Conservation (phyloP, 2,329 filamentous ascomycete species). For the Cordyceps tenuipes region DNA sequence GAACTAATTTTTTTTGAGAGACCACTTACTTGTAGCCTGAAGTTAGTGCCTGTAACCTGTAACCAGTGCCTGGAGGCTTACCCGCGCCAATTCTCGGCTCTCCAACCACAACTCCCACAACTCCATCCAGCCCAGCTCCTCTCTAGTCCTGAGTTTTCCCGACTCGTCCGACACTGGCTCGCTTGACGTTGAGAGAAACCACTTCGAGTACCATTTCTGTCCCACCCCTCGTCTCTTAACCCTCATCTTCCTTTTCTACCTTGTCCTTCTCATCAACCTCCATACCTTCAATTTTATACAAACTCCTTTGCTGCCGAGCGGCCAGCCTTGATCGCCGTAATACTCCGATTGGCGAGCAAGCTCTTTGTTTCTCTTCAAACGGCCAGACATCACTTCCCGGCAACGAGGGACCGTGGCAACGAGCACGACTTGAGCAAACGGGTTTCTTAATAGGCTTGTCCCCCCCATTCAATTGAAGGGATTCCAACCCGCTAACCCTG, state of each 20-base stretch:
- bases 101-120: not conserved
- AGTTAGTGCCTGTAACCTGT: not conserved
- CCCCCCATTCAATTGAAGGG: not conserved
- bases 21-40: not conserved
- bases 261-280: conserved; percentile 9
- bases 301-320: conserved; percentile 12
- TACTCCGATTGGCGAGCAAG: conserved; percentile 3
- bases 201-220: conserved; percentile 7
- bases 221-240: conserved; percentile 8
- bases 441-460: conserved; percentile 26
- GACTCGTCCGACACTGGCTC: conserved; percentile 8
- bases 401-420: not conserved
- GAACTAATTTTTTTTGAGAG: conserved; percentile 27
- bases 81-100: not conserved
- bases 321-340: conserved; percentile 7
- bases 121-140: conserved; percentile 4
- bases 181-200: conserved; percentile 9
- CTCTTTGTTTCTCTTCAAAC: conserved; percentile 7
- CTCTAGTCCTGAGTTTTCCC: conserved; percentile 2
- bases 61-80: not conserved
- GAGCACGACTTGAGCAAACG: conserved; percentile 13
- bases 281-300: conserved; percentile 9
- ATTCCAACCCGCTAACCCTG: not conserved
- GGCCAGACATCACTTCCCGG: not conserved
- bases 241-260: conserved; percentile 6